Percentiles rank a stretch among this genome's conserved stretches.
These are phyloP conservation scores for Neoboletus magnificus DNA, from an alignment of 768 basidiomycete species.

Conservation along the genomic window DNA sequence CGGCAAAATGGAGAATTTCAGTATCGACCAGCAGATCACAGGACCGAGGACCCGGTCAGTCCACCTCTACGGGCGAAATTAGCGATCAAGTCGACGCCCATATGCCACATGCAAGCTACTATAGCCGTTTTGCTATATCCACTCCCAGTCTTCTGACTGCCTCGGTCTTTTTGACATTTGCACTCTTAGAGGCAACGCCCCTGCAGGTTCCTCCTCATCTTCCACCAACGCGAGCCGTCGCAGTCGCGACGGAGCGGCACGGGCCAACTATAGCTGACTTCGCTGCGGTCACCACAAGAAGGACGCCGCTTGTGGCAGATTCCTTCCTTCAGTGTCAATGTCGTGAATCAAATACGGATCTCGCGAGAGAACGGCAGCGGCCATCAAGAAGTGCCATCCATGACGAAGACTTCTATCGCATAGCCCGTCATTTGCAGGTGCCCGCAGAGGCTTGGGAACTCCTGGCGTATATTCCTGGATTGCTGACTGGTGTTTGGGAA, in stretches of 20 bases:
- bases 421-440: constrained; percentile 16
- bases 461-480: constrained; percentile 40
- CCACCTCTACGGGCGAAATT: constrained; percentile 2
- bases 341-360: constrained; percentile 33
- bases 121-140: constrained; percentile 18
- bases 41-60: constrained; percentile 17
- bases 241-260: constrained; percentile 40
- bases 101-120: constrained; percentile 18
- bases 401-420: constrained; percentile 40
- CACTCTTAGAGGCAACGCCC: constrained; percentile 44
- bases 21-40: constrained; percentile 22
- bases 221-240: constrained; percentile 45
- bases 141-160: constrained; percentile 41
- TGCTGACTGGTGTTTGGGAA: constrained; percentile 58
- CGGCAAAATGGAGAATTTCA: constrained; percentile 11
- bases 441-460: constrained; percentile 23
- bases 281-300: constrained; percentile 36
- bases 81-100: constrained; percentile 9
- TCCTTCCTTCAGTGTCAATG: constrained; percentile 24
- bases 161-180: constrained; percentile 53
- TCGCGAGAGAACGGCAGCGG: constrained; percentile 30
- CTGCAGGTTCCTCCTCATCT: constrained; percentile 49
- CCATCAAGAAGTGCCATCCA: constrained; percentile 32
- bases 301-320: constrained; percentile 52
- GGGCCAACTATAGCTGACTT: constrained; percentile 59